Conservation (phyloP, 441 rosid genomes). For the Oxalis stricta region DNA sequence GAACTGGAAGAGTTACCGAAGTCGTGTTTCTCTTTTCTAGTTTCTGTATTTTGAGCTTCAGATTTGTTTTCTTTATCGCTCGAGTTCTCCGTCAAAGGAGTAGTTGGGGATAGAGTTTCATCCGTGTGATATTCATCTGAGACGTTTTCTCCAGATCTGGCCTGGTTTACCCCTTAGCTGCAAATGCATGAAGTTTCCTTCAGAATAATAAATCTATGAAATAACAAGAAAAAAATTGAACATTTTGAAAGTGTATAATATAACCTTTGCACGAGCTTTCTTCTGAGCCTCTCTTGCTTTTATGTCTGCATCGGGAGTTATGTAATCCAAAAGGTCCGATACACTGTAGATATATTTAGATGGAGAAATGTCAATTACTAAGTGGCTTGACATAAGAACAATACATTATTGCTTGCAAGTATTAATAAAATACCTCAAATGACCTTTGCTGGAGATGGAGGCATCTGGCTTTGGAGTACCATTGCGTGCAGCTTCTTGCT, state of each 20-base stretch:
- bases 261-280: conserved; percentile 65
- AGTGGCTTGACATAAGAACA: not conserved
- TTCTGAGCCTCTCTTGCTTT: conserved; percentile 64
- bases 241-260: not conserved
- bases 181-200: conserved; percentile 11
- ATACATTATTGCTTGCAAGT: conserved; percentile 1
- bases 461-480: conserved; percentile 82
- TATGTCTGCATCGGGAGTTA: conserved; percentile 56
- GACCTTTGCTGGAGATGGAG: conserved; percentile 81
- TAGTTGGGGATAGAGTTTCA: conserved; percentile 26
- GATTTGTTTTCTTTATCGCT: conserved; percentile 62
- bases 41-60: conserved; percentile 37
- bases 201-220: conserved; percentile 6
- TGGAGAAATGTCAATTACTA: conserved; percentile 1
- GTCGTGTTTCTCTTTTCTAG: conserved; percentile 38
- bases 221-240: conserved; percentile 3
- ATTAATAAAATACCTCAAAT: conserved; percentile 71
- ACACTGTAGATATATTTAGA: conserved; percentile 34
- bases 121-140: conserved; percentile 63
- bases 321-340: conserved; percentile 78
- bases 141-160: conserved; percentile 35
- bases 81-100: conserved; percentile 28
- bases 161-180: conserved; percentile 73
- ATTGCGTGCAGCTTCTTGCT: conserved; percentile 80
- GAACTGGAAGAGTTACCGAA: conserved; percentile 27